Base-by-base conservation (phyloP, 441 rosid genomes). In the Adansonia madagascariensis region DNA sequence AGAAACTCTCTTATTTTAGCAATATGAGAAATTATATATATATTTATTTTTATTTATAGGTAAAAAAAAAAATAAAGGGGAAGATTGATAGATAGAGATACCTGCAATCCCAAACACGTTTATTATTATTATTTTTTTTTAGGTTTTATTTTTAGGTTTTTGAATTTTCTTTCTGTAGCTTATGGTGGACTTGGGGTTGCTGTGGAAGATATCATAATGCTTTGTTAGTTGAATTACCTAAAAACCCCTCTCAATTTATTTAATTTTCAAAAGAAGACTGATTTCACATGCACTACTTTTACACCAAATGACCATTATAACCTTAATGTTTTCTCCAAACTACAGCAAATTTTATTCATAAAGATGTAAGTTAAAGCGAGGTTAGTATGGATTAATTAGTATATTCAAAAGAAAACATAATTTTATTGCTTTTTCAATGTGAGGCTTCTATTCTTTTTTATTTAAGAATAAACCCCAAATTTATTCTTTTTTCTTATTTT, bases 101-200 rank as follows among this genome's bases (percentile, higher is more conserved):
- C 88, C 87, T 83, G 80, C 74, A 82, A 80, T 46, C 76, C 74
- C 50, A 31, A 66, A 70, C 65, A 75, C 74, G 64, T 65, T 68
- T 35, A 35, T 35, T 35, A 35, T 35, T 55, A 52, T 59, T 70
- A 39, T 46, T 31, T 65, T 68, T 31, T 61, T 52, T 20, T 39
- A 41, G 53, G 68, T 47, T 14, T 50, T 73, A 55, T 63, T 68
- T 41, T 53, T n/a, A 53, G n/a, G 6, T 22, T 69, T 49, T 69
- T 49, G 11, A 11, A 14, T 27, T 27, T 63, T 27, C 52, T 77
- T 57, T 66, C 57, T 75, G 71, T 75, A 63, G 82, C 80, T 79
- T 77, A 56, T 84, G 73, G 64, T 84, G 79, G 87, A 78, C 78
- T 84, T 65, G 85, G 71, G 62, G 79, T 53, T 72, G 87, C 85